phyloP scores from a whole-genome alignment of 2,329 filamentous ascomycete genomes.

The Colletotrichum sidae region DNA sequence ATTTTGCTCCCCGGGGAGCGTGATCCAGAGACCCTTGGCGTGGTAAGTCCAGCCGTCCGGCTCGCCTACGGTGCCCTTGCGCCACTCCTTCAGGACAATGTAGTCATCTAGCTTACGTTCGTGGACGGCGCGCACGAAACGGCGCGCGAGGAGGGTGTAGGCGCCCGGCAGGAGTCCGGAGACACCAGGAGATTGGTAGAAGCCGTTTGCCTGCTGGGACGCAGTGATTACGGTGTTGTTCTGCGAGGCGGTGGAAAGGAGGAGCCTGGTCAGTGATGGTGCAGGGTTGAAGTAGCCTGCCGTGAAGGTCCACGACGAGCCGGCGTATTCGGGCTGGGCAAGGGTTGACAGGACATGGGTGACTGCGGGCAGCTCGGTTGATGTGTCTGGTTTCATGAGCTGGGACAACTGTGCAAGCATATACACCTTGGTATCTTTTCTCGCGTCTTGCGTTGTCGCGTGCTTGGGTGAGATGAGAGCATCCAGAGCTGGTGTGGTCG shows the following conservation, averaged over 20 bases:
- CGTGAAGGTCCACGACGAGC: conserved; percentile 93
- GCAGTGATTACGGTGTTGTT: conserved; percentile 90
- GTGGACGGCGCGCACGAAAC: conserved; percentile 76
- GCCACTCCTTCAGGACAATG: conserved; percentile 89
- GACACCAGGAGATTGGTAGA: conserved; percentile 88
- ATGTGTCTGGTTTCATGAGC: conserved; percentile 80
- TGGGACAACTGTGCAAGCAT: conserved; percentile 90
- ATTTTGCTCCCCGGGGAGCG: conserved; percentile 71
- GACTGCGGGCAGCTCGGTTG: conserved; percentile 88
- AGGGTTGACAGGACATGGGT: conserved; percentile 79
- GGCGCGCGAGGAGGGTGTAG: conserved; percentile 87
- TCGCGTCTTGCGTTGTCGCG: conserved; percentile 39
- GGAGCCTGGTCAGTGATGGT: conserved; percentile 80
- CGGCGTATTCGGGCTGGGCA: conserved; percentile 69
- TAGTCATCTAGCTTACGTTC: conserved; percentile 59
- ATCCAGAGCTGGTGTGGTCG: conserved; percentile 74
- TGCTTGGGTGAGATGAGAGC: conserved; percentile 71
- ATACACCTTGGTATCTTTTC: conserved; percentile 79
- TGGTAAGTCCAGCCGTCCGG: conserved; percentile 96
- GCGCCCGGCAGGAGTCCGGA: conserved; percentile 92
- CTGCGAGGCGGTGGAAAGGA: conserved; percentile 78
- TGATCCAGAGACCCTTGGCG: conserved; percentile 95
- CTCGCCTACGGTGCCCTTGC: conserved; percentile 81
- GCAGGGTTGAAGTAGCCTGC: conserved; percentile 99
- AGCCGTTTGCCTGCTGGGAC: conserved; percentile 93